Base-by-base conservation (phyloP, 345 rosid species). In the Rhizophora apiculata region DNA sequence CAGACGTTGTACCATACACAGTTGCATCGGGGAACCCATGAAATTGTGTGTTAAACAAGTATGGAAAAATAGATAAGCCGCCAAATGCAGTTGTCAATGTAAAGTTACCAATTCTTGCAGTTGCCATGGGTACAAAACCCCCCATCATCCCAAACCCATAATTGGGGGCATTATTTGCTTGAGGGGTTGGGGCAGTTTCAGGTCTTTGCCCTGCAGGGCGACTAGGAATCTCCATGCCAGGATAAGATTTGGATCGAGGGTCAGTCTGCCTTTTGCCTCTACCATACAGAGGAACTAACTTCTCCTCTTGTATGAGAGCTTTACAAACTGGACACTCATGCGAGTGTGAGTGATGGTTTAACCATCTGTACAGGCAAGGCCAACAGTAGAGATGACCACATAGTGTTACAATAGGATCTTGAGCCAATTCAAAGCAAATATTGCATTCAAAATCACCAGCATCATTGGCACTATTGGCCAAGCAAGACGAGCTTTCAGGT, bases 321-420 rank as follows among this genome's bases (percentile, higher is more conserved):
- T 92, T 95, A 81, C 98, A 95, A 32, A 95, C 93, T 0, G 97
- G 98, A 39, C 98, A 95, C 73, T 92, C 99, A 6, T 92, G 99
- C 26, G 82, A 89, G 39, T 86, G 89, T 0, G 98, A 95, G 63
- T 95, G 99, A 60, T 89, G 89, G 71, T 81, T 84, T 26, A 92
- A 81, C 98, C 99, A 95, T 53, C 87, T 82, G 74, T 88, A 92
- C 3, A 95, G 74, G 46, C 98, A 95, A 31, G 99, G 97, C 98
- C 97, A 95, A 24, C 98, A 95, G 65, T 76, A 92, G 68, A 95
- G 95, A 46, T 95, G 97, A 16, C 98, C 96, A 48, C 99, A 95
- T 29, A 88, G 91, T 11, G 98, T 95, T 11, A 90, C 88, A 18
- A 90, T 85, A 0, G 97, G 94, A 73, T 95, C 99, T 72, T 85